Evolutionary conservation across 192 early-diverging fungal species (phyloP).

Genomic region (Coemansia asiatica): DNA sequence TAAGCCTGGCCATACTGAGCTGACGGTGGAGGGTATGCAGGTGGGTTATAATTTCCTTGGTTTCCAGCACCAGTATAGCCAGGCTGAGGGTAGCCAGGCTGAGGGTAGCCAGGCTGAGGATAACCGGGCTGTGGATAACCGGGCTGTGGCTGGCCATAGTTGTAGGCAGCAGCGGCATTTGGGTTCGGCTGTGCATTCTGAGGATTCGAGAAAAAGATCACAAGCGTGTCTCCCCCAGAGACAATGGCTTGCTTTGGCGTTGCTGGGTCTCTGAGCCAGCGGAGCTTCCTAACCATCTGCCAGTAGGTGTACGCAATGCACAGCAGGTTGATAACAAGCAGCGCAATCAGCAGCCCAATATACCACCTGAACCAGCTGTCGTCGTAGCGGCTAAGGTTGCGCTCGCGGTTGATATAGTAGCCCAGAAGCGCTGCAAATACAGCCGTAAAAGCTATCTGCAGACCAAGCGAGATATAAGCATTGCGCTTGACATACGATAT

Average conservation of each 20-base stretch:
- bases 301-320: constrained; percentile 36
- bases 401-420: constrained; percentile 36
- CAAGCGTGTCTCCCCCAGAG: constrained; percentile 13
- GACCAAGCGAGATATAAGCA: constrained; percentile 27
- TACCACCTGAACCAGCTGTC: constrained; percentile 49
- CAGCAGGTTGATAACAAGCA: constrained; percentile 45
- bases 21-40: neutral
- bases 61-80: no score
- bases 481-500: constrained; percentile 36
- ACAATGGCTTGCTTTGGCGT: constrained; percentile 41
- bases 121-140: neutral
- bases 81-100: no score
- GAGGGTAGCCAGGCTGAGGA: no score
- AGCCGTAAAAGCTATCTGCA: constrained; percentile 40
- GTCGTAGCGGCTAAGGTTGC: constrained; percentile 11
- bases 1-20: neutral
- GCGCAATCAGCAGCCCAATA: constrained; percentile 46
- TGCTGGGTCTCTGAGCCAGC: constrained; percentile 35
- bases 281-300: constrained; percentile 21
- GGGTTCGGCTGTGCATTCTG: neutral
- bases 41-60: neutral
- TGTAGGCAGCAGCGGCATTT: neutral
- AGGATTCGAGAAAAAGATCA: neutral
- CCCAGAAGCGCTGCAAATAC: constrained; percentile 39
- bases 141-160: constrained; percentile 10